These are phyloP conservation scores for Plectranthus barbatus DNA, from an alignment of 257 asterid genomes.

Conservation along the genomic window DNA sequence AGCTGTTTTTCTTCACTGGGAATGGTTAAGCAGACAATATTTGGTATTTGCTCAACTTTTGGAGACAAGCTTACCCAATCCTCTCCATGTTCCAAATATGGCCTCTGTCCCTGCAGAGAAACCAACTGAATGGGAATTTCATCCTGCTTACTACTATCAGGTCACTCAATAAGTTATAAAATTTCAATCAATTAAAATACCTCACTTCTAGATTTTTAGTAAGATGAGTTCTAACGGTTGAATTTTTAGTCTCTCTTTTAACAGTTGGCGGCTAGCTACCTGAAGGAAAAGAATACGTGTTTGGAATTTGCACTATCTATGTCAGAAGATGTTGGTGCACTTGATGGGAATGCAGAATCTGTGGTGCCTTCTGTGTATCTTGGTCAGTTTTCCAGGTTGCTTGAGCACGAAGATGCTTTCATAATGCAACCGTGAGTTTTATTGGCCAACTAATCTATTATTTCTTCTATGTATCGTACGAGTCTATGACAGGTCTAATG, in stretches of 20 bases:
- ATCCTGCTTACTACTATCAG: constrained; percentile 88
- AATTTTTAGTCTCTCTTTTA: constrained; percentile 12
- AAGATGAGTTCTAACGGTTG: constrained; percentile 1
- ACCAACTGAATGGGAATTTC: constrained; percentile 79
- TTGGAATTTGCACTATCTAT: constrained; percentile 71
- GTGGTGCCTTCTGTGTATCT: constrained; percentile 65
- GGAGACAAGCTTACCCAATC: constrained; percentile 68
- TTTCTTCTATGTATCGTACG: neutral
- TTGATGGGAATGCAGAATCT: constrained; percentile 65
- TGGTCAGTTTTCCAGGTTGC: constrained; percentile 87
- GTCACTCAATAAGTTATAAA: constrained; percentile 24
- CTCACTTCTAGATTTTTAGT: constrained; percentile 3
- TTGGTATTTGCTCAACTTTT: constrained; percentile 81
- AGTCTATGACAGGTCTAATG: constrained; percentile 2
- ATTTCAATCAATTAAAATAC: neutral
- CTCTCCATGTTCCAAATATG: constrained; percentile 33
- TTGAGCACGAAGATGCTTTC: constrained; percentile 60
- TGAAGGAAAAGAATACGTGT: constrained; percentile 65
- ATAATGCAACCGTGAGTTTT: constrained; percentile 71
- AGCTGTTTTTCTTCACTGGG: constrained; percentile 85
- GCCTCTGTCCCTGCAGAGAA: constrained; percentile 51
- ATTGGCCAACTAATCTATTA: constrained; percentile 17
- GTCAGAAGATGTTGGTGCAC: constrained; percentile 52
- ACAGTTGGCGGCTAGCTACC: constrained; percentile 86
- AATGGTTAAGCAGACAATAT: constrained; percentile 93